A percentile compares a stretch with the other conserved stretches of the same genome.
These are phyloP conservation scores for Mucor velutinosus DNA, from an alignment of 371 early-diverging fungal genomes.

Conservation along the genomic window DNA sequence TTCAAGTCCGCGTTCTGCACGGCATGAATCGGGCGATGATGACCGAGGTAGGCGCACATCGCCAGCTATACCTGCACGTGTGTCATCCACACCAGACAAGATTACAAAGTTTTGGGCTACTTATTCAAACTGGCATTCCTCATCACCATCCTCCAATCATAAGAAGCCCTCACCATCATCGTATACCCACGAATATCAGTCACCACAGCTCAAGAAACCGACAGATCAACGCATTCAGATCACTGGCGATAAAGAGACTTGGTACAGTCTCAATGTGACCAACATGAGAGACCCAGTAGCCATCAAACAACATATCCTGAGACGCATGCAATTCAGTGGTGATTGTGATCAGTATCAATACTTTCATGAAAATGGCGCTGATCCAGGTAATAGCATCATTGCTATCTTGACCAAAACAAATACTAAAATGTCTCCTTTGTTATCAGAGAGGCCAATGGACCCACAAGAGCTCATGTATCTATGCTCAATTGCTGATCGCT, in stretches of 20 bases:
- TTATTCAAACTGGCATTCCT: conserved; percentile 38
- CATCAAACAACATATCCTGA: conserved; percentile 52
- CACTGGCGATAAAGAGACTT: conserved; percentile 58
- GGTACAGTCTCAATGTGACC: conserved; percentile 56
- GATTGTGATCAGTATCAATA: conserved; percentile 49
- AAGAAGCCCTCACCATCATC: background rate
- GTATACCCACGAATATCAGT: background rate
- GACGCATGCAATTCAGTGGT: conserved; percentile 45
- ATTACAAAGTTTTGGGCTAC: conserved; percentile 43
- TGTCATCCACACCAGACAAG: conserved; percentile 48
- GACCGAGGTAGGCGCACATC: conserved; percentile 23
- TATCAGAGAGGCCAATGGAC: conserved; percentile 30
- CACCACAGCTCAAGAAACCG: background rate
- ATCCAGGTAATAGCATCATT: conserved; percentile 41
- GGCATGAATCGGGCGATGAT: conserved; percentile 23
- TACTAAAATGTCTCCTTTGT: background rate
- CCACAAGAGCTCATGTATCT: conserved; percentile 38
- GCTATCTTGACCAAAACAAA: conserved; percentile 5
- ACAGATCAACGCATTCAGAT: conserved; percentile 55
- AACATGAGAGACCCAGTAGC: conserved; percentile 52
- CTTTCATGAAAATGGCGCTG: conserved; percentile 54
- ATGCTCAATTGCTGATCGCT: conserved; percentile 45
- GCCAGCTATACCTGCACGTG: conserved; percentile 40
- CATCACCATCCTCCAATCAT: conserved; percentile 11
- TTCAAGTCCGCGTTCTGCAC: conserved; percentile 19